Evolutionary conservation across 257 asterid genomes (phyloP).

Genomic region (Fraxinus pennsylvanica): DNA sequence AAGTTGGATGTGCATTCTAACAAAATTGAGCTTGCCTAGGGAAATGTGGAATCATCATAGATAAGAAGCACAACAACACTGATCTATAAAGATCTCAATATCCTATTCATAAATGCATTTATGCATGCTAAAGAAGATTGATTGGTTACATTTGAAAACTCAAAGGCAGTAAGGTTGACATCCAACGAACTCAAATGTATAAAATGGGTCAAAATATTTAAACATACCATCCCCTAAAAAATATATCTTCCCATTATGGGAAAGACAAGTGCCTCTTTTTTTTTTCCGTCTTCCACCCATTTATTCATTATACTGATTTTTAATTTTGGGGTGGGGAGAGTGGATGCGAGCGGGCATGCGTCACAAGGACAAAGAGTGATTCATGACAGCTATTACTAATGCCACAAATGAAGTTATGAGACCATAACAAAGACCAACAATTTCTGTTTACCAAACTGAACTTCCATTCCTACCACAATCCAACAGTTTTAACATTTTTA

Average conservation of each 20-base stretch:
- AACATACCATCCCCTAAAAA: neutral
- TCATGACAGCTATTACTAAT: conserved; percentile 13
- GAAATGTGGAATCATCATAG: neutral
- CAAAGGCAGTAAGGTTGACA: neutral
- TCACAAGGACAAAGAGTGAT: neutral
- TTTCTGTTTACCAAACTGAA: neutral
- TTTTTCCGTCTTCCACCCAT: neutral
- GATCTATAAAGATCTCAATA: neutral
- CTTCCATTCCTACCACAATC: neutral
- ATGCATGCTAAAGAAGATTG: neutral
- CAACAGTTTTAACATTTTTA: neutral
- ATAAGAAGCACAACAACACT: neutral
- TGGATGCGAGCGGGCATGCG: too few relatives aligned
- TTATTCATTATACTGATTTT: neutral
- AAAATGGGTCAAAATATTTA: neutral
- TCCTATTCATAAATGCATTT: neutral
- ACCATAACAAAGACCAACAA: neutral
- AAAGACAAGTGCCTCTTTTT: too few relatives aligned
- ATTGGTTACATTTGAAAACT: neutral
- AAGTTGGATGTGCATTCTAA: neutral
- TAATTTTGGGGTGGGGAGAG: too few relatives aligned
- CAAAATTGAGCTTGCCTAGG: neutral
- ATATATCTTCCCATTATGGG: neutral
- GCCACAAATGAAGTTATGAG: conserved; percentile 7
- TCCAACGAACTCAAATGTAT: neutral